A percentile compares a stretch with the other conserved stretches of the same genome.
Evolutionary conservation across 768 basidiomycete species (phyloP).

Genomic region (Mycena olivaceomarginata): DNA sequence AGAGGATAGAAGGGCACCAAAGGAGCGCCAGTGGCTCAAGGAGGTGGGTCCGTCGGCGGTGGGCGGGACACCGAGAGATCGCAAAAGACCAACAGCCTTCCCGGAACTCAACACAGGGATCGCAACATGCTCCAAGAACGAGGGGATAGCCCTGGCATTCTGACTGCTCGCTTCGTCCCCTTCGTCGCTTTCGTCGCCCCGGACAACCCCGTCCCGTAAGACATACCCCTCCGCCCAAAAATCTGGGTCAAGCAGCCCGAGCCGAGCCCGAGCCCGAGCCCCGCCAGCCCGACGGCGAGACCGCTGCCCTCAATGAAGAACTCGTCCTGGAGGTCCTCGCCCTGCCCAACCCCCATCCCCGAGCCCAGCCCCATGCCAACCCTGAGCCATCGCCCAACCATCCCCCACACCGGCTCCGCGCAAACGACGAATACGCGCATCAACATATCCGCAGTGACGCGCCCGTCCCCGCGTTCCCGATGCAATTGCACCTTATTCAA

Average conservation of each 20-base stretch:
- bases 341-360: slow-evolving; percentile 53
- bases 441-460: slow-evolving; percentile 71
- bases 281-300: slow-evolving; percentile 69
- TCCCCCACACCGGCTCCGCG: slow-evolving; percentile 84
- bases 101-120: slow-evolving; percentile 79
- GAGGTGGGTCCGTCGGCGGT: slow-evolving; percentile 46
- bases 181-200: slow-evolving; percentile 46
- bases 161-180: slow-evolving; percentile 45
- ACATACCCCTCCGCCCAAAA: slow-evolving; percentile 88
- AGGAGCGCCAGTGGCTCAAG: slow-evolving; percentile 63
- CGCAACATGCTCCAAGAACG: slow-evolving; percentile 78
- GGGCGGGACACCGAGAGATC: slow-evolving; percentile 69
- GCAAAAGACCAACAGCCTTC: slow-evolving; percentile 85
- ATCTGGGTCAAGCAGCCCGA: slow-evolving; percentile 78
- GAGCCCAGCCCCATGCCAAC: slow-evolving; percentile 79
- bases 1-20: slow-evolving; percentile 61
- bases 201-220: slow-evolving; percentile 65
- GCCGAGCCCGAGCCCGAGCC: slow-evolving; percentile 49
- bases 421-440: slow-evolving; percentile 77
- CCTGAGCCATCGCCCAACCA: slow-evolving; percentile 83
- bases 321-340: slow-evolving; percentile 77
- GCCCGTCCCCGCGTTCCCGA: slow-evolving; percentile 72
- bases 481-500: slow-evolving; percentile 75
- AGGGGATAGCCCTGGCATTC: slow-evolving; percentile 66
- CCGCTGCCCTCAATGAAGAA: slow-evolving; percentile 89